Percentiles rank a stretch among this genome's conserved stretches.
phyloP scores from a whole-genome alignment of 2,329 filamentous ascomycete species.

The Fusarium pseudocircinatum region DNA sequence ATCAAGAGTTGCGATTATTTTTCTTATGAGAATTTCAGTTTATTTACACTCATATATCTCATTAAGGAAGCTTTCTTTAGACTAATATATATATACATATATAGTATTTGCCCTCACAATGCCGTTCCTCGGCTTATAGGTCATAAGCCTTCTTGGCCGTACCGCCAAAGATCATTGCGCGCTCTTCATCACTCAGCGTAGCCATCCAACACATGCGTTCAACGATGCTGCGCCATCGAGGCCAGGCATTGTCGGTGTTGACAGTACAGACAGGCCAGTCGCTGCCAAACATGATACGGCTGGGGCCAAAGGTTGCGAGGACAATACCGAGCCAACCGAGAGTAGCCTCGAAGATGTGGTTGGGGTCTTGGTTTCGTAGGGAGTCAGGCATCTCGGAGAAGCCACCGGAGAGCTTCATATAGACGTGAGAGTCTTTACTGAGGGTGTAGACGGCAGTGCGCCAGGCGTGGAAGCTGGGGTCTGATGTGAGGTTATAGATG shows the following conservation, averaged over 20 bases:
- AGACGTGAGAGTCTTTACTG: conserved; percentile 71
- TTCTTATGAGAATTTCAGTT: not conserved
- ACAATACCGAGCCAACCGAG: conserved; percentile 78
- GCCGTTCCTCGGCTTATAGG: conserved; percentile 46
- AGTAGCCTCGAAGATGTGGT: conserved; percentile 70
- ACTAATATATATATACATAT: not conserved
- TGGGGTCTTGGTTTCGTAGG: conserved; percentile 58
- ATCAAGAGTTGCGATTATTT: conserved; percentile 16
- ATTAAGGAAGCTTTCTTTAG: not conserved
- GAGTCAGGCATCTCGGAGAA: conserved; percentile 79
- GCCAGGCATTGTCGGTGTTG: conserved; percentile 70
- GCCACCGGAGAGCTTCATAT: conserved; percentile 90
- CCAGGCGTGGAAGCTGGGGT: conserved; percentile 74
- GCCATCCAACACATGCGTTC: conserved; percentile 72
- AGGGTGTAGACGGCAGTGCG: conserved; percentile 73
- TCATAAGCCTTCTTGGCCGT: conserved; percentile 78
- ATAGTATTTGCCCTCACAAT: not conserved
- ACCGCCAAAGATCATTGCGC: conserved; percentile 74
- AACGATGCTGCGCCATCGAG: conserved; percentile 78
- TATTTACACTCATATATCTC: not conserved
- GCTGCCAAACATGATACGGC: conserved; percentile 86
- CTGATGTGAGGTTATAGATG: conserved; percentile 64
- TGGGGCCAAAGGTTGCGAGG: conserved; percentile 75
- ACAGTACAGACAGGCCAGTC: conserved; percentile 95
- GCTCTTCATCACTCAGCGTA: conserved; percentile 67